A percentile compares a stretch with the other conserved stretches of the same genome.
phyloP scores from a whole-genome alignment of 1,284 basidiomycete species.

The Mycocalia duriaeana region DNA sequence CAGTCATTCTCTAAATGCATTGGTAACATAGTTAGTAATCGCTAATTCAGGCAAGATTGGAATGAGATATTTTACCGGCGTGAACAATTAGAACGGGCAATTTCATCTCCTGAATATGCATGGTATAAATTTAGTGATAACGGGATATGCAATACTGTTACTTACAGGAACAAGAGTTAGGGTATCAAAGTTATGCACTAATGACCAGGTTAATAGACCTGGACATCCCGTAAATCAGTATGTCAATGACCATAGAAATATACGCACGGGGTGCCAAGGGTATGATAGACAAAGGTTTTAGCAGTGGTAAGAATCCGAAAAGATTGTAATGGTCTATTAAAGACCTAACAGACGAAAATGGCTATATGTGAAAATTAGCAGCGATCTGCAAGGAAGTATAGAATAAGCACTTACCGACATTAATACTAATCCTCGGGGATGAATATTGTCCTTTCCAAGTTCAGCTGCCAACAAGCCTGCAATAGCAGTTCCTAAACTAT shows the following conservation, averaged over 20 bases:
- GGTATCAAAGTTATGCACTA: constrained; percentile 67
- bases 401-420: constrained; percentile 41
- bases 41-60: too few species aligned
- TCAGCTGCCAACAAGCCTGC: constrained; percentile 56
- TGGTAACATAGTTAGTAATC: too few species aligned
- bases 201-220: constrained; percentile 55
- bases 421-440: constrained; percentile 61
- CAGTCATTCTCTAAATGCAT: constrained; percentile 74
- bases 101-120: constrained; percentile 44
- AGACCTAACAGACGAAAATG: constrained; percentile 66
- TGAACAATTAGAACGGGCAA: constrained; percentile 76
- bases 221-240: constrained; percentile 5
- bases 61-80: too few species aligned
- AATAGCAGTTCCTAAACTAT: constrained; percentile 82
- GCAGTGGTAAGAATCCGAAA: constrained; percentile 66
- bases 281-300: constrained; percentile 65
- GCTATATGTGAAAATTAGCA: constrained; percentile 21
- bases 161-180: constrained; percentile 53
- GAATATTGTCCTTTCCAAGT: constrained; percentile 49
- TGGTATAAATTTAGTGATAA: constrained; percentile 3
- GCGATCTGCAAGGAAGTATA: neutral
- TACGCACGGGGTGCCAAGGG: constrained; percentile 67
- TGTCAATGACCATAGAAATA: neutral
- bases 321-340: constrained; percentile 72
- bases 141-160: neutral